Evolutionary conservation across 441 rosid species (phyloP).

Genomic region (Hura crepitans): DNA sequence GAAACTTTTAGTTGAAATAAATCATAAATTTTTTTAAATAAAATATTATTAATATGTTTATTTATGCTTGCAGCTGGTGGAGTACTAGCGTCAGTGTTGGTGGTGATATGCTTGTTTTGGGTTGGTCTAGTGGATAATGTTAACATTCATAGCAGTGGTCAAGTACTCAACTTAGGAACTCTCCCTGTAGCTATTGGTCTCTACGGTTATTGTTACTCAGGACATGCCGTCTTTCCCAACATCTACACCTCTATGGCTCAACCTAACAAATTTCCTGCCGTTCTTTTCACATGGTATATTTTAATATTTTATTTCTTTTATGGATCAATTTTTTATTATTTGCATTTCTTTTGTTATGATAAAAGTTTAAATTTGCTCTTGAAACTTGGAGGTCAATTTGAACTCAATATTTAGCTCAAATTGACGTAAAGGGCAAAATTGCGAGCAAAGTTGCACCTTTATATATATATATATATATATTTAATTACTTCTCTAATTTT

Average conservation of each 20-base stretch:
- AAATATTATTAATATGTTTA: no score
- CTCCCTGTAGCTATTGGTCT: constrained; percentile 92
- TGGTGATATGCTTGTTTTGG: constrained; percentile 84
- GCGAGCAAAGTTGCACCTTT: no score
- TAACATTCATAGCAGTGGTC: constrained; percentile 56
- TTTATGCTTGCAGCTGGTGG: constrained; percentile 66
- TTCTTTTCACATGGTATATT: constrained; percentile 62
- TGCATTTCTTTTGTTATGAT: no score
- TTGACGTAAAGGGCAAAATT: no score
- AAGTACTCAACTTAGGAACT: constrained; percentile 54
- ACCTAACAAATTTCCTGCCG: constrained; percentile 58
- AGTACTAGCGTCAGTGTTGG: constrained; percentile 73
- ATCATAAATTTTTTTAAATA: no score
- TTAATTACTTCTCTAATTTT: no score
- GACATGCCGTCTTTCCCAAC: constrained; percentile 93
- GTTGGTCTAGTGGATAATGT: constrained; percentile 68
- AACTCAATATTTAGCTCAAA: no score
- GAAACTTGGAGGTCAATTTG: no score
- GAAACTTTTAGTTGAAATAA: no score
- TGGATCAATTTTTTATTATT: no score
- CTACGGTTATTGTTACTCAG: constrained; percentile 85
- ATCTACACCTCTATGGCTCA: constrained; percentile 87
- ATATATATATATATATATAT: no score
- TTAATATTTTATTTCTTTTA: not conserved
- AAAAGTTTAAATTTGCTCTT: no score